Conservation (phyloP, 768 basidiomycete species). For the Lyophyllum shimeji region DNA sequence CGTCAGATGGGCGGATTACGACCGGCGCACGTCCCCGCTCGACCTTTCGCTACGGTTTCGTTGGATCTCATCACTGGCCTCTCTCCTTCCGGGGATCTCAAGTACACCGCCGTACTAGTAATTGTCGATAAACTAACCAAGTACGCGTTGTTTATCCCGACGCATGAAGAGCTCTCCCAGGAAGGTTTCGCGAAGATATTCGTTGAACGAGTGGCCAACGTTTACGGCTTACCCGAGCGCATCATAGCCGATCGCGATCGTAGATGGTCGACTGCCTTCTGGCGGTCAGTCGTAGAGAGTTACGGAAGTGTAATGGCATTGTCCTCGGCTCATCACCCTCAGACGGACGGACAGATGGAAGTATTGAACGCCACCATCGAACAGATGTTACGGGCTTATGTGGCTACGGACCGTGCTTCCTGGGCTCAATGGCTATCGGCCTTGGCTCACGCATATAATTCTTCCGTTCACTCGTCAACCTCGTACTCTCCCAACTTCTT, state of each 20-base stretch:
- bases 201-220: not conserved
- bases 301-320: not conserved
- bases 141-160: not conserved
- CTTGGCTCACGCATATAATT: slow-evolving; percentile 35
- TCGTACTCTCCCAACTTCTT: slow-evolving; percentile 24
- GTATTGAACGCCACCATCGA: not conserved
- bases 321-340: slow-evolving; percentile 23
- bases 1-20: not conserved
- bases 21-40: not conserved
- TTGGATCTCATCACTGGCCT: not conserved
- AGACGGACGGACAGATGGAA: slow-evolving; percentile 34
- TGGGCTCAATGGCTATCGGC: slow-evolving; percentile 30
- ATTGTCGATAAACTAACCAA: not conserved
- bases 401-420: slow-evolving; percentile 18
- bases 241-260: not conserved
- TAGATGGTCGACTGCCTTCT: not conserved
- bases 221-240: not conserved
- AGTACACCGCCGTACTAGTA: not conserved
- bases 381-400: slow-evolving; percentile 26
- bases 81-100: not conserved
- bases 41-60: not conserved
- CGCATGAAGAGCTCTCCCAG: not conserved
- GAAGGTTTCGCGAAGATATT: not conserved
- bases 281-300: slow-evolving; percentile 7
- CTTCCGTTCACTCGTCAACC: slow-evolving; percentile 23